These are phyloP conservation scores for Candida buenavistaensis DNA, from an alignment of 1,139 yeast species.

Conservation along the genomic window DNA sequence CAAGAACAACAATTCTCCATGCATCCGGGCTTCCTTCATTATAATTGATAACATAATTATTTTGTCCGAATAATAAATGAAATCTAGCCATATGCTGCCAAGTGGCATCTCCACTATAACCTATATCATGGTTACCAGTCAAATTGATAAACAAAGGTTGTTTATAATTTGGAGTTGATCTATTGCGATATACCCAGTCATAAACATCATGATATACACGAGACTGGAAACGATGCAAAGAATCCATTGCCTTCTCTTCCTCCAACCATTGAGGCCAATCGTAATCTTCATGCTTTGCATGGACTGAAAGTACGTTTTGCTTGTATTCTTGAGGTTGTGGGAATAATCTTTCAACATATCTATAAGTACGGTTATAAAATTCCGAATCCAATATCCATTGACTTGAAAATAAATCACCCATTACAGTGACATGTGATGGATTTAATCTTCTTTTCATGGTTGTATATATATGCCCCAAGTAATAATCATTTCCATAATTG, in stretches of 20 bases:
- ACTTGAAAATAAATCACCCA: conserved; percentile 93
- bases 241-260: conserved; percentile 38
- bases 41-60: conserved; percentile 77
- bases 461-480: conserved; percentile 76
- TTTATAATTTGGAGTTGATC: conserved; percentile 32
- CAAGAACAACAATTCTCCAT: conserved; percentile 84
- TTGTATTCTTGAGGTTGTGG: conserved; percentile 54
- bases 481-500: conserved; percentile 84
- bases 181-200: conserved; percentile 58
- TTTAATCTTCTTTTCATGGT: conserved; percentile 59
- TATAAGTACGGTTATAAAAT: conserved; percentile 71
- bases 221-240: conserved; percentile 45
- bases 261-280: conserved; percentile 55
- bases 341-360: conserved; percentile 68
- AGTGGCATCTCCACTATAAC: conserved; percentile 93
- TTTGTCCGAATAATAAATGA: conserved; percentile 71
- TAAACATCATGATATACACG: conserved; percentile 58
- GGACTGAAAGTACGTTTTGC: conserved; percentile 46
- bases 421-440: conserved; percentile 82
- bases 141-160: conserved; percentile 71
- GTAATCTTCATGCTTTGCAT: conserved; percentile 46
- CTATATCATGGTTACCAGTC: conserved; percentile 95
- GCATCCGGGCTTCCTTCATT: conserved; percentile 61
- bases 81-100: conserved; percentile 87
- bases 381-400: conserved; percentile 94